Base-by-base conservation (phyloP, 1,284 basidiomycete genomes). In the Takashimella tepidaria region DNA sequence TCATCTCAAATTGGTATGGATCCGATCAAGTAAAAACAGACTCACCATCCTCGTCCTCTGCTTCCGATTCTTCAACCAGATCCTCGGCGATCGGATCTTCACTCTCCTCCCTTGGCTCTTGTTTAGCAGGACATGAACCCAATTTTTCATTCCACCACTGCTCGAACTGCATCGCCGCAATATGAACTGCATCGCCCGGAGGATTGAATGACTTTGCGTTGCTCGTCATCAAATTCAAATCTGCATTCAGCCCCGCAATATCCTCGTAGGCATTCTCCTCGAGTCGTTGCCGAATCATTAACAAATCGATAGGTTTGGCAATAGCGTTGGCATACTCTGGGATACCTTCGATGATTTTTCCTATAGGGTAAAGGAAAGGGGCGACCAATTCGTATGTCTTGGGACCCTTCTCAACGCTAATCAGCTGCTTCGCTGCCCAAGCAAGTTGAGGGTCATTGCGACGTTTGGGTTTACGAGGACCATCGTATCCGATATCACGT, bases 151-250 rank as follows among this genome's bases (percentile, higher is more conserved):
- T 86, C 76, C 97, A 99, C 22, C 92, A 74, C 40, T 83, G 81
- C 70, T 92, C 84, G 21, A 98, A 78, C 51, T 89, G 84, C 47
- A 83, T 81, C 6, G 90, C 92, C 20, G 89, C 86, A 53, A 84
- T 81, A 68, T 92, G 85, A 49, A 98, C 95, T 37, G 85, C 83
- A 20, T 91, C 89, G 26, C 87, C 89, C 5, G 84, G 80, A 5
- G 92, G 91, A 66, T 99, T 98, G 80, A 95, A 99, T 1, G 81
- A 79, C 70, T 87, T 87, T 70, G 93, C 98, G 73, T 99, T 99
- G 55, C 84, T 81, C 67, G 97, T 87, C 84, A 98, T 90, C 59
- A 95, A 80, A 72, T 88, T 88, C 78, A 98, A 89, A 76, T 98
- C 96, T 19, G 87, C 84, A 59, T 86, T 84, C 69, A 98, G 92